Percentiles rank a stretch among this genome's conserved stretches.
phyloP scores from a whole-genome alignment of 2,329 filamentous ascomycete species.

The Aspergillus intermedius region DNA sequence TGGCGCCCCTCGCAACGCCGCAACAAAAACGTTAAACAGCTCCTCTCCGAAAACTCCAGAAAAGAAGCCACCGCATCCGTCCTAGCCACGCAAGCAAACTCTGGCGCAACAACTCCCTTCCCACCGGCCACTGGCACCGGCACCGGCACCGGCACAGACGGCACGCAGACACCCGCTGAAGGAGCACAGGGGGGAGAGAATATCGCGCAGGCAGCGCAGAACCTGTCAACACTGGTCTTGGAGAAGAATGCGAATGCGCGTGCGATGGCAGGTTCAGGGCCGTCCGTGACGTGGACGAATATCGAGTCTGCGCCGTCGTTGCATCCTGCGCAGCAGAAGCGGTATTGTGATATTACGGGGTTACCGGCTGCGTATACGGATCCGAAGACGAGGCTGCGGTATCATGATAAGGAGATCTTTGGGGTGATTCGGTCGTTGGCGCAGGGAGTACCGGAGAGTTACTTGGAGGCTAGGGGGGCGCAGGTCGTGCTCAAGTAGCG shows the following conservation, averaged over 20 bases:
- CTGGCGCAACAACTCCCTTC: slow-evolving; percentile 66
- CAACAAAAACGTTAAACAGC: slow-evolving; percentile 98
- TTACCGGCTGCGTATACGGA: slow-evolving; percentile 87
- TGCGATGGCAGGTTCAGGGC: slow-evolving; percentile 47
- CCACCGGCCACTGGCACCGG: slow-evolving; percentile 28
- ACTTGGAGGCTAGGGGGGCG: slow-evolving; percentile 81
- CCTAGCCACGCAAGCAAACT: slow-evolving; percentile 74
- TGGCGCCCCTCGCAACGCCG: slow-evolving; percentile 93
- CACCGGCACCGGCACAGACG: slow-evolving; percentile 9
- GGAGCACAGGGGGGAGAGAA: slow-evolving; percentile 46
- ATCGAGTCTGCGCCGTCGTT: slow-evolving; percentile 91
- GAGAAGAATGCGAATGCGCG: slow-evolving; percentile 60
- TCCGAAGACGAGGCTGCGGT: slow-evolving; percentile 87
- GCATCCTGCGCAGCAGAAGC: slow-evolving; percentile 67
- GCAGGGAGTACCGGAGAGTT: slow-evolving; percentile 78
- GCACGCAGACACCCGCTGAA: slow-evolving; percentile 38
- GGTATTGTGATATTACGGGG: slow-evolving; percentile 94
- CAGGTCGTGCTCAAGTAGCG: slow-evolving; percentile 81
- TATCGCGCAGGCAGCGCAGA: slow-evolving; percentile 82
- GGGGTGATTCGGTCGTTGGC: slow-evolving; percentile 70
- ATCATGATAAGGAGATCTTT: slow-evolving; percentile 91
- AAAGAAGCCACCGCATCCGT: slow-evolving; percentile 70
- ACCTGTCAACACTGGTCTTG: slow-evolving; percentile 77
- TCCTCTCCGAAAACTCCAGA: slow-evolving; percentile 79
- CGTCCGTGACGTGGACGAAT: slow-evolving; percentile 84